Evolutionary conservation across 2,329 filamentous ascomycete genomes (phyloP).

Genomic region (Fusarium succisae): DNA sequence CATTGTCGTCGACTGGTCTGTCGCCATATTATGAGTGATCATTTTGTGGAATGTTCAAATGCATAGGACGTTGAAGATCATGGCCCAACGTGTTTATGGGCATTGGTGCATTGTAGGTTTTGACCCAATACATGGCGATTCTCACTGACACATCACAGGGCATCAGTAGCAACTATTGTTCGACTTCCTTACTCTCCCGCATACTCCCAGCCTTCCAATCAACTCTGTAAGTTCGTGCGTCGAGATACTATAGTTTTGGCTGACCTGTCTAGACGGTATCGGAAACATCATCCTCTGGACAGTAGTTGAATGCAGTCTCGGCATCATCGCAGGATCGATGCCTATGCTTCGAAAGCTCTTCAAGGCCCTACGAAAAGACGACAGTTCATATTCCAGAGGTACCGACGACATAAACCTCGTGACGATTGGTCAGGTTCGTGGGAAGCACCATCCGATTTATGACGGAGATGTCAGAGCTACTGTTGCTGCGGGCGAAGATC

Average conservation of each 20-base stretch:
- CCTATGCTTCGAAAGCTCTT: conserved; percentile 23
- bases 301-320: conserved; percentile 11
- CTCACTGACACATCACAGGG: background rate
- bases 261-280: background rate
- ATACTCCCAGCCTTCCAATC: background rate
- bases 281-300: conserved; percentile 12
- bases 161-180: conserved; percentile 18
- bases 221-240: background rate
- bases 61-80: background rate
- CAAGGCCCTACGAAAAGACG: background rate
- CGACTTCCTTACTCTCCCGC: conserved; percentile 12
- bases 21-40: background rate
- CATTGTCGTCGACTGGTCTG: conserved; percentile 8
- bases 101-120: conserved; percentile 9
- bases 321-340: conserved; percentile 20
- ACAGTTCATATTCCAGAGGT: background rate
- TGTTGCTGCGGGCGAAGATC: background rate
- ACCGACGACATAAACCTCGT: conserved; percentile 3
- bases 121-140: accelerated
- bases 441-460: background rate
- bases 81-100: background rate
- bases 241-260: accelerated
- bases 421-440: conserved; percentile 7
- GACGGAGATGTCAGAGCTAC: background rate
- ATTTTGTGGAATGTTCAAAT: conserved; percentile 18